These are phyloP conservation scores for Rhizopus arrhizus DNA, from an alignment of 371 early-diverging fungal genomes.

Conservation along the genomic window DNA sequence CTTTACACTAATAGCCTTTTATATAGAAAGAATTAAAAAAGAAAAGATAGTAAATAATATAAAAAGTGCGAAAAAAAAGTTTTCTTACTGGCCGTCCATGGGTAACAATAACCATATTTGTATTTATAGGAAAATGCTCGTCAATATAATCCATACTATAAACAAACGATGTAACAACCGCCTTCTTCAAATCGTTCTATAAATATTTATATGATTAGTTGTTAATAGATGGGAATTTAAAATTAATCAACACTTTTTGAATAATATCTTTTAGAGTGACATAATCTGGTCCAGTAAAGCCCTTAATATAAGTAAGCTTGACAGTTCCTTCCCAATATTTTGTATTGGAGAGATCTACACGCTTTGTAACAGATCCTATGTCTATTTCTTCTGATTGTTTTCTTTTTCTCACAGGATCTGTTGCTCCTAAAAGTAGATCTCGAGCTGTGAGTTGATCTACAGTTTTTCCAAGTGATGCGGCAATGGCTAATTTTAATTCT, in stretches of 20 bases:
- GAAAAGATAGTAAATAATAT: not conserved
- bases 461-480: constrained; percentile 44
- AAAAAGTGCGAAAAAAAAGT: not conserved
- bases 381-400: constrained; percentile 10
- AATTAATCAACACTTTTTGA: constrained; percentile 26
- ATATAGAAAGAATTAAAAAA: no score
- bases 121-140: constrained; percentile 36
- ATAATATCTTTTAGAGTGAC: constrained; percentile 43
- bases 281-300: constrained; percentile 37
- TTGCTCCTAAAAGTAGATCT: constrained; percentile 30
- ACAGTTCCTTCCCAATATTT: constrained; percentile 43
- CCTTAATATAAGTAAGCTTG: constrained; percentile 45
- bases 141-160: constrained; percentile 46
- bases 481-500: constrained; percentile 39
- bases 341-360: constrained; percentile 6
- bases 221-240: not conserved
- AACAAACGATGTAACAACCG: constrained; percentile 46
- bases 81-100: constrained; percentile 48
- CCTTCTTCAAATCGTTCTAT: constrained; percentile 37
- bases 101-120: constrained; percentile 42
- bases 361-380: constrained; percentile 1
- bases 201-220: not conserved
- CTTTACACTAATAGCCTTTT: constrained; percentile 33
- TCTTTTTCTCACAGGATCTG: constrained; percentile 9
- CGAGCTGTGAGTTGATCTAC: constrained; percentile 46